Percentiles rank a stretch among this genome's conserved stretches.
Evolutionary conservation across 2,329 filamentous ascomycete species (phyloP).

Genomic region (Fusarium tjaetaba): DNA sequence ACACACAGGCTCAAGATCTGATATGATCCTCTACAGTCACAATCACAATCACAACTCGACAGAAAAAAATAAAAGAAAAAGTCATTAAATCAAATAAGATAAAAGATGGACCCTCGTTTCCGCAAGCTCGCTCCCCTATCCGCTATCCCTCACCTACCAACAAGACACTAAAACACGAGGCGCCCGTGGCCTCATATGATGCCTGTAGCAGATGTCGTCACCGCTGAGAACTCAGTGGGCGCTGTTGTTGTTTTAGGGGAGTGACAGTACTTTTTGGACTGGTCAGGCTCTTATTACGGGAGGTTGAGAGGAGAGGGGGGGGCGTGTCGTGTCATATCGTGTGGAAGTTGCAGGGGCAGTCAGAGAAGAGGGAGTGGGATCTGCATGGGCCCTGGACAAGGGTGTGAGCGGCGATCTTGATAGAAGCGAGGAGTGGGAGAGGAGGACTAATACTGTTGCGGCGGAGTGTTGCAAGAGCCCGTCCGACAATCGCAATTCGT

Average conservation of each 20-base stretch:
- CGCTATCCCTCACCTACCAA: neutral
- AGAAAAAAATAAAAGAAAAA: neutral
- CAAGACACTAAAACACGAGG: constrained; percentile 34
- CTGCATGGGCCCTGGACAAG: constrained; percentile 20
- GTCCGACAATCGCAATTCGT: constrained; percentile 27
- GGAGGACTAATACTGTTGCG: constrained; percentile 6
- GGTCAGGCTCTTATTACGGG: constrained; percentile 8
- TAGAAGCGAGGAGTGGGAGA: neutral
- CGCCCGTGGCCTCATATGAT: constrained; percentile 9
- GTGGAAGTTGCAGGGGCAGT: constrained; percentile 13
- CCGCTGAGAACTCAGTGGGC: constrained; percentile 12
- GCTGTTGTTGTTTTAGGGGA: constrained; percentile 21
- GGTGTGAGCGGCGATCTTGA: constrained; percentile 33
- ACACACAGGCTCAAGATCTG: constrained; percentile 1
- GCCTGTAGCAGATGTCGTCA: constrained; percentile 30
- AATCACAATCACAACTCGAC: neutral
- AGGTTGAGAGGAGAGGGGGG: constrained; percentile 13
- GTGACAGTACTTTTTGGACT: neutral
- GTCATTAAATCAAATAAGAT: constrained; percentile 1
- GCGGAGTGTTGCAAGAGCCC: constrained; percentile 25
- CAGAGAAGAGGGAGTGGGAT: constrained; percentile 16
- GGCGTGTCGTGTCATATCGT: constrained; percentile 33
- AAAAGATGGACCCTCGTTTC: constrained; percentile 27
- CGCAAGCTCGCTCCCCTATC: neutral
- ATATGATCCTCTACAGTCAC: neutral